Percentiles rank a stretch among this genome's conserved stretches.
Conservation (phyloP, 257 asterid species). For the Capsicum pubescens region DNA sequence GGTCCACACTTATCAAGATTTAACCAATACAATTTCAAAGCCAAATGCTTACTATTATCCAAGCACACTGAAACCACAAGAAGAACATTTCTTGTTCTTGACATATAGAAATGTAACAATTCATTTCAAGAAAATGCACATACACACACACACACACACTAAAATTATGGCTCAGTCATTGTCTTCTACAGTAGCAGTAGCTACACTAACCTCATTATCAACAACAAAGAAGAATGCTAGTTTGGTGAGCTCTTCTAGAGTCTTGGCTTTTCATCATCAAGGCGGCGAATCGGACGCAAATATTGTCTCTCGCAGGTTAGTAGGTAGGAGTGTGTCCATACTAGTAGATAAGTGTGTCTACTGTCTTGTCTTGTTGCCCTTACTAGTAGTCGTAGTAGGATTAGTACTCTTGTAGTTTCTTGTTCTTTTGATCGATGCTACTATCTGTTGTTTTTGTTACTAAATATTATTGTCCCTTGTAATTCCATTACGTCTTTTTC, state of each 20-base stretch:
- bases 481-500: too few relatives aligned
- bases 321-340: too few relatives aligned
- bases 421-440: too few relatives aligned
- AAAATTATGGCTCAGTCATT: conserved; percentile 54
- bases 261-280: conserved; percentile 36
- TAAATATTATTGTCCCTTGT: too few relatives aligned
- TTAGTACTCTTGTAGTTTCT: too few relatives aligned
- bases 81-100: conserved; percentile 24
- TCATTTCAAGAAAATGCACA: conserved; percentile 30
- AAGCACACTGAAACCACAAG: conserved; percentile 1
- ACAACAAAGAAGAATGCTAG: conserved; percentile 39
- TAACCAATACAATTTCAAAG: conserved; percentile 58
- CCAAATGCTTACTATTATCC: conserved; percentile 15
- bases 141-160: neutral
- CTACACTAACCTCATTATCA: conserved; percentile 41
- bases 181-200: conserved; percentile 44
- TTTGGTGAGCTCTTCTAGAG: conserved; percentile 29
- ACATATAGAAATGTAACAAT: conserved; percentile 40
- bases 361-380: too few relatives aligned
- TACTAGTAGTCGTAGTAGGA: too few relatives aligned
- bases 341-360: too few relatives aligned
- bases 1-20: conserved; percentile 67
- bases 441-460: too few relatives aligned
- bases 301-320: conserved; percentile 59
- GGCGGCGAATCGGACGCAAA: conserved; percentile 24